Evolutionary conservation across 2,329 filamentous ascomycete genomes (phyloP).

Genomic region (Cordyceps militaris): DNA sequence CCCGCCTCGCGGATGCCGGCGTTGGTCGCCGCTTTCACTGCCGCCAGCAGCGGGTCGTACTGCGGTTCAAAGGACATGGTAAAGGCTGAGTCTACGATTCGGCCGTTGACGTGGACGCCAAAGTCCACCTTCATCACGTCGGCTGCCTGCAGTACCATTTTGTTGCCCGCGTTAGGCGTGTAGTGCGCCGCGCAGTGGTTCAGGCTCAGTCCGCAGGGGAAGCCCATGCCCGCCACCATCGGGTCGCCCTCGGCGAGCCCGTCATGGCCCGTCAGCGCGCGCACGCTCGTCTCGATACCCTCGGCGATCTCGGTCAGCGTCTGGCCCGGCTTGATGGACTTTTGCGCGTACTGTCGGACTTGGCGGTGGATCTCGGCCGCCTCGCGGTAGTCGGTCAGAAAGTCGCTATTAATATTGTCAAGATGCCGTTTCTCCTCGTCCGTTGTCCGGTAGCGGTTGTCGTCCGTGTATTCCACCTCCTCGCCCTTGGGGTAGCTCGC

Average conservation of each 20-base stretch:
- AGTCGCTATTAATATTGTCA: slow-evolving; percentile 74
- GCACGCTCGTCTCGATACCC: slow-evolving; percentile 78
- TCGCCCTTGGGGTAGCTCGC: slow-evolving; percentile 68
- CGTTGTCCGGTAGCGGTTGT: slow-evolving; percentile 72
- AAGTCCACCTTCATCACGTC: slow-evolving; percentile 83
- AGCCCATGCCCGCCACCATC: slow-evolving; percentile 74
- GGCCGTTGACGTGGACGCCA: slow-evolving; percentile 72
- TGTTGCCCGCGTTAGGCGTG: slow-evolving; percentile 81
- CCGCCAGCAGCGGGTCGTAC: slow-evolving; percentile 67
- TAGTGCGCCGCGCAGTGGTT: slow-evolving; percentile 85
- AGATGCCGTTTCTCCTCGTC: slow-evolving; percentile 77
- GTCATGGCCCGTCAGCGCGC: slow-evolving; percentile 67
- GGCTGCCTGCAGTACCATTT: slow-evolving; percentile 60
- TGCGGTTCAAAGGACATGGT: slow-evolving; percentile 68
- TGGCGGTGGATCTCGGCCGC: slow-evolving; percentile 86
- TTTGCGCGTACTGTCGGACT: slow-evolving; percentile 76
- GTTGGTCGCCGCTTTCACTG: slow-evolving; percentile 71
- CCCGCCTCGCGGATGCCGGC: slow-evolving; percentile 80
- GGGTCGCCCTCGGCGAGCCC: slow-evolving; percentile 74
- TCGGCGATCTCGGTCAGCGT: slow-evolving; percentile 75
- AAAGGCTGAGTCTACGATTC: slow-evolving; percentile 76
- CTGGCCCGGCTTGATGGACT: slow-evolving; percentile 74
- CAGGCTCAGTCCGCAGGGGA: slow-evolving; percentile 75
- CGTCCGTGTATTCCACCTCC: slow-evolving; percentile 68
- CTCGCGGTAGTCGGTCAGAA: slow-evolving; percentile 73